Evolutionary conservation across 768 basidiomycete genomes (phyloP).

Genomic region (Russula olivacea): DNA sequence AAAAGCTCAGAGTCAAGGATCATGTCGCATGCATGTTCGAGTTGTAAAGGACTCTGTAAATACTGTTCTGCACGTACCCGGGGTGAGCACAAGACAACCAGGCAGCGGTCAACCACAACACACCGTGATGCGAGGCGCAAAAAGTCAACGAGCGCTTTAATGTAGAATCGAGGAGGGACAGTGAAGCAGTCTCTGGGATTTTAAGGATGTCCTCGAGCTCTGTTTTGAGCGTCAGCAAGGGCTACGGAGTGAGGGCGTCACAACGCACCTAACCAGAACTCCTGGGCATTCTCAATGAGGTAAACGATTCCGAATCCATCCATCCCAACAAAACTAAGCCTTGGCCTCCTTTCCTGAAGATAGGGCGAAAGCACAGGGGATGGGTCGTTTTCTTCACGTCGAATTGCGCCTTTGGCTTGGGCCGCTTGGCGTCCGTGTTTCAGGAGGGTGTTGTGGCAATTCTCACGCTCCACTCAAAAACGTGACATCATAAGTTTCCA

Average conservation of each 20-base stretch:
- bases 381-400: background rate
- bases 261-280: slow-evolving; percentile 83
- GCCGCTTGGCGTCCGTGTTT: background rate
- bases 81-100: background rate
- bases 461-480: background rate
- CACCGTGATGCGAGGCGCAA: slow-evolving; percentile 84
- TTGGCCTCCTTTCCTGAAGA: background rate
- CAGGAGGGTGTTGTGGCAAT: background rate
- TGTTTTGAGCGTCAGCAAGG: slow-evolving; percentile 31
- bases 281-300: slow-evolving; percentile 74
- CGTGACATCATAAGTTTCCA: too few relatives aligned
- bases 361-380: background rate
- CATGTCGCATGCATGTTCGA: slow-evolving; percentile 74
- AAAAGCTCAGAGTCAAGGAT: slow-evolving; percentile 85
- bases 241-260: slow-evolving; percentile 10
- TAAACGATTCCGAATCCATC: slow-evolving; percentile 78
- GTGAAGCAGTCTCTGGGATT: slow-evolving; percentile 57
- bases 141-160: slow-evolving; percentile 70
- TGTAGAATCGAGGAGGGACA: slow-evolving; percentile 73
- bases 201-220: slow-evolving; percentile 83
- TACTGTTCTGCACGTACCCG: slow-evolving; percentile 57
- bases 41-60: slow-evolving; percentile 73
- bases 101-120: slow-evolving; percentile 33
- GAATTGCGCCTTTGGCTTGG: background rate
- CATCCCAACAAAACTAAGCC: slow-evolving; percentile 31